Base-by-base conservation (phyloP, 257 asterid genomes). In the Nicotiana undulata region DNA sequence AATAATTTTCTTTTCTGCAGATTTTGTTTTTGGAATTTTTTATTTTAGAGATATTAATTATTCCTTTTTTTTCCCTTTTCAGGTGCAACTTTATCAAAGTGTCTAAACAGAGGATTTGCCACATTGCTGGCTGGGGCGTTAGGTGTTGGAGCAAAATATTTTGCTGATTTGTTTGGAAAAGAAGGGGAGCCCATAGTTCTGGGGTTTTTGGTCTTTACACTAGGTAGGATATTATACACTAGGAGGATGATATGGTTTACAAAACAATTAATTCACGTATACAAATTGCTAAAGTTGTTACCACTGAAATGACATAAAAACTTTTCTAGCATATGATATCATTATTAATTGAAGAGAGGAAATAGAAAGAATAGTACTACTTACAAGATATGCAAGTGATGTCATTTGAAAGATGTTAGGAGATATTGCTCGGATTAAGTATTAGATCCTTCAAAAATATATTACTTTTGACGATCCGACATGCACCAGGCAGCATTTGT, bases 71-170 rank as follows among this genome's bases (percentile, higher is more conserved):
- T 17, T 3, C 20, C 17, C 3, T 11, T 46, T 67, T 75, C 44
- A 94, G 98, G 98, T 52, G 98, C 90, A 60, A 94, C 97, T 17
- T 82, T 94, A 7, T 82, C 81, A 2, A 94, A 94, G 81, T 58
- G 96, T 85, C 37, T 94, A 58, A 94, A 93, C 83, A 85, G 97
- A 72, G 96, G 93, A 2, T 89, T 82, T 20, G 98, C 97, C 1
- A 93, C 98, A 44, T 60, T 93, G 53, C 3, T 87, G n/a, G 98
- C 97, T 0, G 98, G 96, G 59, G 93, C 83, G 17, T 58, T 94
- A 75, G 98, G 97, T 10, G 74, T 94, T 18, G 98, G 93, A 56
- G 96, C 98, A 3, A 94, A 90, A 79, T 87, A 89, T 81, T 87
- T 93, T 83, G 97, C 96, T 15, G 77, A 77, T 52, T 84, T 86